A percentile compares a stretch with the other conserved stretches of the same genome.
Evolutionary conservation across 352 stramenopile species (phyloP).

Genomic region (Globisporangium canariense): DNA sequence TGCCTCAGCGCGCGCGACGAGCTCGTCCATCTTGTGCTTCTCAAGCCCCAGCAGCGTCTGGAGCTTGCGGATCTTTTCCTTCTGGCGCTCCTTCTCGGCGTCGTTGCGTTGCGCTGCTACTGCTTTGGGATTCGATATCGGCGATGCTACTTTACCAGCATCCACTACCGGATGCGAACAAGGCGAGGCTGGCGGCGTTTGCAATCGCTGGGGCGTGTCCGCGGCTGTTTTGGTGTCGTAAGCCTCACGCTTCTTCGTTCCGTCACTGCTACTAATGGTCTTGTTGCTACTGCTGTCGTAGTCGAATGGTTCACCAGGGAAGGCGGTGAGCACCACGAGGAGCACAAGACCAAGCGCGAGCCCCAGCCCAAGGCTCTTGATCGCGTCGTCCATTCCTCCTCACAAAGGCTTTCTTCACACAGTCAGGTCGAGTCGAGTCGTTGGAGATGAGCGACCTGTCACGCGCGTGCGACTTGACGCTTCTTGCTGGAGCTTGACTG

Average conservation of each 20-base stretch:
- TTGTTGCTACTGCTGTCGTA: conserved; percentile 19
- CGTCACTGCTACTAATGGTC: no score
- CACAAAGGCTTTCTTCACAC: not conserved
- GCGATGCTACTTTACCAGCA: not conserved
- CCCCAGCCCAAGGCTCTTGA: conserved; percentile 39
- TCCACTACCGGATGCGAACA: not conserved
- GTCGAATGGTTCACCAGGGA: conserved; percentile 62
- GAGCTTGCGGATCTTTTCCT: conserved; percentile 49
- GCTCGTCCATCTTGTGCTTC: conserved; percentile 34
- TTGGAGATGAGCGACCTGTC: no score
- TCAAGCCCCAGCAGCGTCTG: conserved; percentile 54
- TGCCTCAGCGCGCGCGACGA: conserved; percentile 36
- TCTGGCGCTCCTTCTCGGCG: conserved; percentile 32
- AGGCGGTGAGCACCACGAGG: conserved; percentile 36
- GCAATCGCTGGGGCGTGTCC: not conserved
- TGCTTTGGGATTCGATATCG: not conserved
- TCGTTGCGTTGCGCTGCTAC: conserved; percentile 12
- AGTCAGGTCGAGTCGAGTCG: no score
- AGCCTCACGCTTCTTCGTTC: conserved; percentile 10
- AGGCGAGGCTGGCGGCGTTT: not conserved
- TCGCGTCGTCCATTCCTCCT: conserved; percentile 34
- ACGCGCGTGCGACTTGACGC: no score
- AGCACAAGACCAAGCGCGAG: conserved; percentile 40
- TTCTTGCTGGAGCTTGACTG: no score
- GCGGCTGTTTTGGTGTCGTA: not conserved